Evolutionary conservation across 2,329 filamentous ascomycete species (phyloP).

Genomic region (Penicillium corylophilum): DNA sequence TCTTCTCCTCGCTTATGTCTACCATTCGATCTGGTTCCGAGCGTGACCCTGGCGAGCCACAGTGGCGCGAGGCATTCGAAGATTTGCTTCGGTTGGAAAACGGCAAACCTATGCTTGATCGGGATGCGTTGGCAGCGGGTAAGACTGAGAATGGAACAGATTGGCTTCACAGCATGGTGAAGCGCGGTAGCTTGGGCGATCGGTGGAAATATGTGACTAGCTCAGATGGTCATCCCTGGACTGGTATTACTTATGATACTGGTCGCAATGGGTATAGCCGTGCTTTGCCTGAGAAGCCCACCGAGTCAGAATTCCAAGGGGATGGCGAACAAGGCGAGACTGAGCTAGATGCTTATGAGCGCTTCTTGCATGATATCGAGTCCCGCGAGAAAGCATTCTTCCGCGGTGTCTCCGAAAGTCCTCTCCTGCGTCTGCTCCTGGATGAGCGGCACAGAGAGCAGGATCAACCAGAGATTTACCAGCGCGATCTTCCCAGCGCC

Average conservation of each 20-base stretch:
- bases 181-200: conserved; percentile 44
- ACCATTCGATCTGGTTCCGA: conserved; percentile 32
- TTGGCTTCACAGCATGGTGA: conserved; percentile 43
- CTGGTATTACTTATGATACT: conserved; percentile 22
- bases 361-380: conserved; percentile 43
- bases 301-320: conserved; percentile 8
- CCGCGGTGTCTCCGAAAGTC: conserved; percentile 30
- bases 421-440: conserved; percentile 35
- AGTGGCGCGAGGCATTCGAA: conserved; percentile 60
- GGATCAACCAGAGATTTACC: conserved; percentile 20
- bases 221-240: conserved; percentile 22
- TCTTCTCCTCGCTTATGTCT: conserved; percentile 37
- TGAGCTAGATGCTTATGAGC: conserved; percentile 57
- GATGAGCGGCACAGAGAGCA: conserved; percentile 30
- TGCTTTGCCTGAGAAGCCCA: conserved; percentile 7
- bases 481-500: conserved; percentile 1
- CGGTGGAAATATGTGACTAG: conserved; percentile 36
- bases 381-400: conserved; percentile 34
- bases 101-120: conserved; percentile 43
- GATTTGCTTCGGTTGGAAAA: conserved; percentile 55
- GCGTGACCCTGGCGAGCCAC: conserved; percentile 36
- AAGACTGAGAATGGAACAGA: conserved; percentile 35
- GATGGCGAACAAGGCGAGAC: conserved; percentile 36
- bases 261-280: conserved; percentile 10
- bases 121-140: conserved; percentile 20